These are phyloP conservation scores for Pseudonectria buxi DNA, from an alignment of 2,329 filamentous ascomycete genomes.

Conservation along the genomic window DNA sequence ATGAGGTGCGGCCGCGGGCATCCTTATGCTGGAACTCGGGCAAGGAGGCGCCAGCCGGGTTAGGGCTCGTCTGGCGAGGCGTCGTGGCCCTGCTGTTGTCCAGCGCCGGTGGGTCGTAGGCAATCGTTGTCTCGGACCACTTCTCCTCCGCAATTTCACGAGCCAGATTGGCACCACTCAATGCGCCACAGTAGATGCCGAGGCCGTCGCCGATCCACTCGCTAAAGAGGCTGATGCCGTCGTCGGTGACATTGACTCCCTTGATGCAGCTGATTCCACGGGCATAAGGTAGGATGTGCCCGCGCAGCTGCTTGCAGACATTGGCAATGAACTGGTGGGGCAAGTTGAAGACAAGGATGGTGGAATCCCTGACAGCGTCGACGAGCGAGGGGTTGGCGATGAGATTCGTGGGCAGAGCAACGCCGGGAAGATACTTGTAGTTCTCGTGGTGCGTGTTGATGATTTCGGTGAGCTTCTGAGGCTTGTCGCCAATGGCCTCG, in stretches of 20 bases:
- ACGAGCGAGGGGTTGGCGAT: conserved; percentile 74
- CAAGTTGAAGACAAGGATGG: conserved; percentile 91
- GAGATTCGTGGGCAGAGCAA: conserved; percentile 75
- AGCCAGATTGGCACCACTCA: conserved; percentile 95
- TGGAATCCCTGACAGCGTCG: conserved; percentile 75
- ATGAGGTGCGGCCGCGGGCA: conserved; percentile 58
- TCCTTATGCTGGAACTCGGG: conserved; percentile 61
- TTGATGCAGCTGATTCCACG: conserved; percentile 97
- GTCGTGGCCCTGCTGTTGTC: conserved; percentile 68
- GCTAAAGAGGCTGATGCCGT: conserved; percentile 82
- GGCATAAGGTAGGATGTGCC: conserved; percentile 85
- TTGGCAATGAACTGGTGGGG: conserved; percentile 92
- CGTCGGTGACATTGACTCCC: conserved; percentile 85
- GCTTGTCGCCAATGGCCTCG: conserved; percentile 51
- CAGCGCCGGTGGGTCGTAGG: conserved; percentile 85
- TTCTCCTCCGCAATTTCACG: conserved; percentile 92
- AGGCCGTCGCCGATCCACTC: conserved; percentile 89
- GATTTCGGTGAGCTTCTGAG: conserved; percentile 80
- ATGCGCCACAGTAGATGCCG: conserved; percentile 91
- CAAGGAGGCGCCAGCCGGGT: conserved; percentile 44
- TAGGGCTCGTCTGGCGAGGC: conserved; percentile 40
- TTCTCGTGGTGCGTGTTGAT: conserved; percentile 96
- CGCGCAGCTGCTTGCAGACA: conserved; percentile 76
- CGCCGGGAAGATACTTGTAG: conserved; percentile 92
- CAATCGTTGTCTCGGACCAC: conserved; percentile 94